phyloP scores from a whole-genome alignment of 495 filamentous ascomycete species.

The Astrothelium macrocarpum region DNA sequence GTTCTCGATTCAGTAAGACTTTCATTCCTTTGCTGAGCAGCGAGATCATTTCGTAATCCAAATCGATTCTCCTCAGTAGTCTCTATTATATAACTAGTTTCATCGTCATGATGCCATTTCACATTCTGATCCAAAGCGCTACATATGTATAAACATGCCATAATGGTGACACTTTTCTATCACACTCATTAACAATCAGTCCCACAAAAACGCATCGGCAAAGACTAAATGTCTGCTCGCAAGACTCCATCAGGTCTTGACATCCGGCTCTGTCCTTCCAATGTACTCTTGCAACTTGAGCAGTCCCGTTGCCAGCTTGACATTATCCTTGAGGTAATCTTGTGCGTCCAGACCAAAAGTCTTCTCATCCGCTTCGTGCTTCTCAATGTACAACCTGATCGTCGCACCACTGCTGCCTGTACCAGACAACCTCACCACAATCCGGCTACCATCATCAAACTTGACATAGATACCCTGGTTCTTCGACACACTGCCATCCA shows the following conservation, averaged over 20 bases:
- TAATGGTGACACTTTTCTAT: background rate
- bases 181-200: background rate
- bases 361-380: constrained; percentile 66
- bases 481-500: constrained; percentile 87
- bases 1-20: no score
- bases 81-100: no score
- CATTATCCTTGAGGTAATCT: constrained; percentile 86
- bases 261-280: constrained; percentile 84
- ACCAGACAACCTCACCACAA: constrained; percentile 87
- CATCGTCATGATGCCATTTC: background rate
- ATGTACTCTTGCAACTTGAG: constrained; percentile 85
- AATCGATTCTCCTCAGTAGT: no score
- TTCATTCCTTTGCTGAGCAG: no score
- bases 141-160: background rate
- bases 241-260: constrained; percentile 61
- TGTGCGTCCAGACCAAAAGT: constrained; percentile 73
- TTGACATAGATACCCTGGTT: constrained; percentile 94
- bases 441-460: constrained; percentile 89
- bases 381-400: constrained; percentile 93
- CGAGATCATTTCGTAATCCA: no score
- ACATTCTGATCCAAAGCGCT: background rate
- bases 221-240: background rate
- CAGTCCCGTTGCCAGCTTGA: constrained; percentile 70
- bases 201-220: background rate
- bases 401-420: constrained; percentile 93